Evolutionary conservation across 352 stramenopile species (phyloP).

Genomic region (Nothophytophthora sp.): DNA sequence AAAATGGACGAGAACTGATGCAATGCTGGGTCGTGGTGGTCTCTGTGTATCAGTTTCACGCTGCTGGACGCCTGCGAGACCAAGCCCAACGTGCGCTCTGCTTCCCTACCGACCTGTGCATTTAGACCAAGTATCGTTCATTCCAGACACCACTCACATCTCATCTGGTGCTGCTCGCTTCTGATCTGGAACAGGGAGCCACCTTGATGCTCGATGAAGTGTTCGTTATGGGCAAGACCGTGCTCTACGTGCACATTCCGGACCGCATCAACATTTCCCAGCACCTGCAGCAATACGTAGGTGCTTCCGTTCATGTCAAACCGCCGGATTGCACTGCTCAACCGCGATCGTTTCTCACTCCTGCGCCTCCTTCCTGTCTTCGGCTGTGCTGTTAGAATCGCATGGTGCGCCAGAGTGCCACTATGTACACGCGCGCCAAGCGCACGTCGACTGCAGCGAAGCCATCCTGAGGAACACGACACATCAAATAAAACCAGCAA

Average conservation of each 20-base stretch:
- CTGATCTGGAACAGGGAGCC: constrained; percentile 62
- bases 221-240: constrained; percentile 87
- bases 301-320: constrained; percentile 6
- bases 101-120: not conserved
- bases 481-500: not conserved
- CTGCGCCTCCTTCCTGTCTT: too few relatives aligned
- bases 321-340: not conserved
- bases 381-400: constrained; percentile 54
- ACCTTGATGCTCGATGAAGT: constrained; percentile 75
- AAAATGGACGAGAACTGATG: not conserved
- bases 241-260: constrained; percentile 88
- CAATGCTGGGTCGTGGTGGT: not conserved
- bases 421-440: constrained; percentile 83
- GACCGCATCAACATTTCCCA: constrained; percentile 84
- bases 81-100: constrained; percentile 56
- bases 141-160: too few relatives aligned
- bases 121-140: too few relatives aligned
- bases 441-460: constrained; percentile 29
- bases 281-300: constrained; percentile 80
- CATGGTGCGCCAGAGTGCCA: constrained; percentile 77
- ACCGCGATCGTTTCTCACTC: not conserved
- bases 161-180: too few relatives aligned
- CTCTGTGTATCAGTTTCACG: constrained; percentile 46
- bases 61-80: constrained; percentile 74
- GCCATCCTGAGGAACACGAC: not conserved